Percentiles rank a stretch among this genome's conserved stretches.
Conservation (phyloP, 306 rosid genomes). For the Casuarina glauca region DNA sequence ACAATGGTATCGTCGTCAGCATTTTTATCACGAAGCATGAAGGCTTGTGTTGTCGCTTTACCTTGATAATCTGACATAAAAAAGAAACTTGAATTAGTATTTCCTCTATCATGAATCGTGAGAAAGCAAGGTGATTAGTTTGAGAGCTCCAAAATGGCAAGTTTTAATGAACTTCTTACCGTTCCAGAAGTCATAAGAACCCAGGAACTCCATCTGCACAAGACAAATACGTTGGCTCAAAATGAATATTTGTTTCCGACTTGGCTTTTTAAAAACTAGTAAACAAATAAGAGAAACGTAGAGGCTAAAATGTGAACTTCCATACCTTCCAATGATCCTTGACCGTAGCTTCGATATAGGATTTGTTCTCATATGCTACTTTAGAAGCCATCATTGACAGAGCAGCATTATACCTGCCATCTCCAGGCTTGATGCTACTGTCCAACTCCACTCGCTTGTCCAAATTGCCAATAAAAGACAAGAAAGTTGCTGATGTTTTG, state of each 20-base stretch:
- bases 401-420: constrained; percentile 38
- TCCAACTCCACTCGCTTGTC: constrained; percentile 48
- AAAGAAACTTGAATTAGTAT: too few relatives aligned
- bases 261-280: neutral
- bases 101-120: too few relatives aligned
- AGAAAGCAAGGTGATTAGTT: neutral
- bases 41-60: constrained; percentile 60
- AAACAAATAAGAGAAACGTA: neutral
- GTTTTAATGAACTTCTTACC: constrained; percentile 41
- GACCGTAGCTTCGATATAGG: constrained; percentile 40
- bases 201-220: constrained; percentile 64
- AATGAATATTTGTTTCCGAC: neutral
- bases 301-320: neutral
- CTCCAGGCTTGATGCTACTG: constrained; percentile 39
- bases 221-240: neutral
- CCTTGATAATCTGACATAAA: constrained; percentile 57
- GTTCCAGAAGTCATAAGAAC: constrained; percentile 68
- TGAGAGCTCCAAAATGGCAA: neutral
- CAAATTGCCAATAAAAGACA: constrained; percentile 57
- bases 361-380: constrained; percentile 56
- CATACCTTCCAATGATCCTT: constrained; percentile 56
- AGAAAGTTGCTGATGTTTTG: constrained; percentile 32
- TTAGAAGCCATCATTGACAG: constrained; percentile 71
- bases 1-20: constrained; percentile 51
- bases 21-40: constrained; percentile 47